Percentiles rank a stretch among this genome's conserved stretches.
These are phyloP conservation scores for Casaregolazyma suthepensis DNA, from an alignment of 1,139 yeast genomes.

Conservation along the genomic window DNA sequence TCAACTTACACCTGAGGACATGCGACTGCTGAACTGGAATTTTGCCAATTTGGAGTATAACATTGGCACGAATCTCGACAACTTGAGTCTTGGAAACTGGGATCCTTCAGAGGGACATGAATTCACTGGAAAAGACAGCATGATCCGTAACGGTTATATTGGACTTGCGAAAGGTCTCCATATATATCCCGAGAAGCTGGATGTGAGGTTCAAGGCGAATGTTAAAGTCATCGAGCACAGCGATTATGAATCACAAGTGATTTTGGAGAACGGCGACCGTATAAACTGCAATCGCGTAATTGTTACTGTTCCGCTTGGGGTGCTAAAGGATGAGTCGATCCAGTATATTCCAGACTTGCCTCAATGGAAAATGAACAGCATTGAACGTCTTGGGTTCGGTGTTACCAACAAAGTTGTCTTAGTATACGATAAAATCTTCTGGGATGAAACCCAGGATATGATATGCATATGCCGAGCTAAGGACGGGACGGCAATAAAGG, in stretches of 20 bases:
- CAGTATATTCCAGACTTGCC: constrained; percentile 41
- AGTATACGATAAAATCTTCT: constrained; percentile 35
- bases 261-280: constrained; percentile 36
- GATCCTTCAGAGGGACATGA: constrained; percentile 39
- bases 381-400: constrained; percentile 38
- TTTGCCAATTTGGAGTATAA: constrained; percentile 38
- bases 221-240: constrained; percentile 36
- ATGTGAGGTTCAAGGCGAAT: constrained; percentile 36
- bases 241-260: constrained; percentile 29
- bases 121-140: constrained; percentile 37
- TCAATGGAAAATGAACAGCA: constrained; percentile 38
- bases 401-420: constrained; percentile 36
- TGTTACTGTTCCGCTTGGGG: constrained; percentile 39
- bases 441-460: constrained; percentile 36
- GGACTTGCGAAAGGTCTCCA: constrained; percentile 37
- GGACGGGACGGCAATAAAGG: constrained; percentile 14
- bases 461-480: constrained; percentile 32
- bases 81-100: constrained; percentile 37
- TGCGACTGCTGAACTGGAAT: constrained; percentile 37
- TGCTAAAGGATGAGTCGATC: constrained; percentile 34
- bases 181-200: constrained; percentile 35
- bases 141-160: constrained; percentile 35
- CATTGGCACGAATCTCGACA: constrained; percentile 34
- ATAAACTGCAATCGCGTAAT: constrained; percentile 37
- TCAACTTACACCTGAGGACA: constrained; percentile 32